phyloP scores from a whole-genome alignment of 2,329 filamentous ascomycete genomes.

The Dothideomycetes sp. region DNA sequence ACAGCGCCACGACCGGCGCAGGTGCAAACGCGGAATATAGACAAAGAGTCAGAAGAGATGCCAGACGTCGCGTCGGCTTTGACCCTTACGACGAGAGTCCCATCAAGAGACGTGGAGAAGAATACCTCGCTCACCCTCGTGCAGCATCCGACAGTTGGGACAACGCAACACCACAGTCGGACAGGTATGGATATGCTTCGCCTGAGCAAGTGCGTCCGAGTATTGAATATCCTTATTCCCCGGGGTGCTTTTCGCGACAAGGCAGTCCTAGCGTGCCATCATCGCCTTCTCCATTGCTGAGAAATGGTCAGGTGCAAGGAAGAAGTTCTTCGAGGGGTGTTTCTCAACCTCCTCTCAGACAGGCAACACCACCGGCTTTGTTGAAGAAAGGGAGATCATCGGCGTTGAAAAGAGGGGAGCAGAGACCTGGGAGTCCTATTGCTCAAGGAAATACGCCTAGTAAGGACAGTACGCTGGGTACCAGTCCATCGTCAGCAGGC shows the following conservation, averaged over 20 bases:
- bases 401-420: conserved; percentile 10
- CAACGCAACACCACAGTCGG: not conserved
- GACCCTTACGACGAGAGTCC: conserved; percentile 65
- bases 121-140: conserved; percentile 46
- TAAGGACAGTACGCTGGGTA: conserved; percentile 11
- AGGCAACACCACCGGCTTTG: too few relatives aligned
- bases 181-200: not conserved
- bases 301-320: too few relatives aligned
- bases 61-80: conserved; percentile 55
- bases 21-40: conserved; percentile 54
- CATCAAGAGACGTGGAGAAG: conserved; percentile 55
- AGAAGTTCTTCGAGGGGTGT: too few relatives aligned
- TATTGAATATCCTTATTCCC: conserved; percentile 2
- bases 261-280: conserved; percentile 13
- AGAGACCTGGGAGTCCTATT: conserved; percentile 13
- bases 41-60: conserved; percentile 50
- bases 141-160: not conserved
- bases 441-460: not conserved
- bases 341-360: too few relatives aligned
- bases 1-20: conserved; percentile 57
- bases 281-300: conserved; percentile 19
- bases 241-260: not conserved
- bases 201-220: not conserved
- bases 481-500: too few relatives aligned
- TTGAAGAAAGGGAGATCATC: not conserved